Conservation (phyloP, 208 protist genomes). For the Trypanosomatidae sp. region DNA sequence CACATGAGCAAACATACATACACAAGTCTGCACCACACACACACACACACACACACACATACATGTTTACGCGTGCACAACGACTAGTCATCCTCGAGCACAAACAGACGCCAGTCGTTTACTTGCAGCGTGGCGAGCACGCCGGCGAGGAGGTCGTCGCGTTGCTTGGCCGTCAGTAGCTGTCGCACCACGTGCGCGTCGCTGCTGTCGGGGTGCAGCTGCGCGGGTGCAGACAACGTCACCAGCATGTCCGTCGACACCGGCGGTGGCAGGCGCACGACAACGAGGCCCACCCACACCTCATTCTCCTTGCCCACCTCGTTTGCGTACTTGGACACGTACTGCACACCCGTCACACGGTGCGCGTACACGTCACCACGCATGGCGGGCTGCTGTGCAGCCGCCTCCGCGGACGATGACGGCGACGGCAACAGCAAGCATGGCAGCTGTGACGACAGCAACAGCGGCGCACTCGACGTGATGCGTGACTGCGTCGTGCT, state of each 20-base stretch:
- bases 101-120: conserved; percentile 50
- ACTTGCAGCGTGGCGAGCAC: conserved; percentile 25
- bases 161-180: conserved; percentile 23
- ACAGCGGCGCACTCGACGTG: neutral
- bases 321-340: conserved; percentile 58
- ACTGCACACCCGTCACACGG: conserved; percentile 25
- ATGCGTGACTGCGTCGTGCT: neutral
- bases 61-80: neutral
- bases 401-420: neutral
- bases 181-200: conserved; percentile 30
- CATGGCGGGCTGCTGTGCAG: neutral
- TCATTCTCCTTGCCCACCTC: conserved; percentile 53
- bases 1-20: neutral
- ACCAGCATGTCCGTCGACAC: conserved; percentile 46
- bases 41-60: neutral
- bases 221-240: conserved; percentile 36
- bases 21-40: neutral
- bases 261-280: conserved; percentile 42
- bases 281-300: conserved; percentile 34
- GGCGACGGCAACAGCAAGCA: too few species aligned
- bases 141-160: conserved; percentile 9
- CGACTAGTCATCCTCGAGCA: conserved; percentile 18
- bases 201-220: conserved; percentile 36
- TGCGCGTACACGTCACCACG: conserved; percentile 27
- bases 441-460: too few species aligned